Conservation (phyloP, 2,329 filamentous ascomycete species). For the Penicillium sp. region DNA sequence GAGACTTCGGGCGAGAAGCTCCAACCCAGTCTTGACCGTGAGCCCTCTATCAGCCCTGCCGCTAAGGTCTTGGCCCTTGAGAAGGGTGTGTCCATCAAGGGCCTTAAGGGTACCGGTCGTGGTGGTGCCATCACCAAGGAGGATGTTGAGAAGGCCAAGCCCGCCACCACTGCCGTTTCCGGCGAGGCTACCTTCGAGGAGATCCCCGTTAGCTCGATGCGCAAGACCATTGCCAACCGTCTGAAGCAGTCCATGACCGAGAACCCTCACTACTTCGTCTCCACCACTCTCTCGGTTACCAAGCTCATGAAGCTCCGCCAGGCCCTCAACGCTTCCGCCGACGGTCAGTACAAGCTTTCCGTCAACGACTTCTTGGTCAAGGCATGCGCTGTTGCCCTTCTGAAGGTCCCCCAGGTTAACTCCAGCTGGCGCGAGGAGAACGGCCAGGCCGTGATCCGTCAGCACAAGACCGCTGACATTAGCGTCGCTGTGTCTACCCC, state of each 20-base stretch:
- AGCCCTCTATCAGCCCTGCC: conserved; percentile 67
- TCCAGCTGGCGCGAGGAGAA: conserved; percentile 83
- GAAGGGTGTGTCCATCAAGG: conserved; percentile 72
- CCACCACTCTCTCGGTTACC: conserved; percentile 81
- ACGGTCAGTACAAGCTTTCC: conserved; percentile 98
- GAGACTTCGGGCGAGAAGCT: conserved; percentile 72
- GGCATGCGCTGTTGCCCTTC: conserved; percentile 80
- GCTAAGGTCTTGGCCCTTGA: conserved; percentile 82
- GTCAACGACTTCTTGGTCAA: conserved; percentile 99
- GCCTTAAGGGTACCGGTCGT: conserved; percentile 82
- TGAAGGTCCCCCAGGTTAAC: conserved; percentile 94
- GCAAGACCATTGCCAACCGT: conserved; percentile 93
- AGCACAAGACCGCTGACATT: conserved; percentile 90
- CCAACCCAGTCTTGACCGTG: conserved; percentile 78
- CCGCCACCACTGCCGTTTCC: conserved; percentile 51
- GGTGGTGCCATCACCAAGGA: conserved; percentile 85
- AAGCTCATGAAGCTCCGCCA: conserved; percentile 96
- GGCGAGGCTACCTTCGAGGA: conserved; percentile 74
- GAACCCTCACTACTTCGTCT: conserved; percentile 98
- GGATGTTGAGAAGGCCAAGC: conserved; percentile 83
- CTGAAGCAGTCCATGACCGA: conserved; percentile 84
- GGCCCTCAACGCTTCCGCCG: conserved; percentile 81
- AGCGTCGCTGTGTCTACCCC: conserved; percentile 95
- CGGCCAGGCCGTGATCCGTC: conserved; percentile 76
- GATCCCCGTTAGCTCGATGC: conserved; percentile 82